phyloP scores from a whole-genome alignment of 345 rosid species.

The Arabis hirsuta region DNA sequence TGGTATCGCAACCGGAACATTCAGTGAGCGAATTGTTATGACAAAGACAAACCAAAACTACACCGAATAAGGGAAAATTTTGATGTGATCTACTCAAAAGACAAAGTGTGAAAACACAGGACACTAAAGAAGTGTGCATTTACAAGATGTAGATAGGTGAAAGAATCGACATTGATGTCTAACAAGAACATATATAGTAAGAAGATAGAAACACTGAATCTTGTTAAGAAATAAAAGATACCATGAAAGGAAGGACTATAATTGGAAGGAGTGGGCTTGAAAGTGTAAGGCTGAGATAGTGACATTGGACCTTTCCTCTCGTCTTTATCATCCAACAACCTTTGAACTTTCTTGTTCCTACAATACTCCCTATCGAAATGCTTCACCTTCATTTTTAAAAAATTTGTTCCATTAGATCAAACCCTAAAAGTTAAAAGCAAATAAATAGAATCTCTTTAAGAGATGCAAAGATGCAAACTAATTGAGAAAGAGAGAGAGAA shows the following conservation, averaged over 20 bases:
- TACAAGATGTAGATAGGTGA: no score
- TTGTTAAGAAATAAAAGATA: not conserved
- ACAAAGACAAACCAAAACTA: slow-evolving; percentile 24
- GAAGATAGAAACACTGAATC: not conserved
- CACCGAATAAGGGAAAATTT: not conserved
- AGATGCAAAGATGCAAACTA: not conserved
- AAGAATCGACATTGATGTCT: not conserved
- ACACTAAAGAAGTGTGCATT: not conserved
- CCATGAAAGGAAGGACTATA: slow-evolving; percentile 23
- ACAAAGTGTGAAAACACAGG: not conserved
- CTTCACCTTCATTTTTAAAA: slow-evolving; percentile 59
- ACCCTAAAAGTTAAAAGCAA: not conserved
- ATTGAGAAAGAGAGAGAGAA: not conserved
- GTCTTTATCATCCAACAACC: slow-evolving; percentile 71
- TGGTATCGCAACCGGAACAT: not conserved
- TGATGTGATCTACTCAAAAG: not conserved
- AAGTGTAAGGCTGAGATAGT: slow-evolving; percentile 83
- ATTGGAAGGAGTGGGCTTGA: slow-evolving; percentile 58
- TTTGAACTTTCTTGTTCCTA: slow-evolving; percentile 67
- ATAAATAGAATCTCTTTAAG: not conserved
- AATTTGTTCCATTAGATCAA: not conserved
- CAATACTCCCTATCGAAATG: slow-evolving; percentile 83
- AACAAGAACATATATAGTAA: not conserved
- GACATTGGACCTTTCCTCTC: slow-evolving; percentile 76
- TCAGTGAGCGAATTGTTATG: slow-evolving; percentile 2